Conservation (phyloP, 345 rosid genomes). For the Draba incana region DNA sequence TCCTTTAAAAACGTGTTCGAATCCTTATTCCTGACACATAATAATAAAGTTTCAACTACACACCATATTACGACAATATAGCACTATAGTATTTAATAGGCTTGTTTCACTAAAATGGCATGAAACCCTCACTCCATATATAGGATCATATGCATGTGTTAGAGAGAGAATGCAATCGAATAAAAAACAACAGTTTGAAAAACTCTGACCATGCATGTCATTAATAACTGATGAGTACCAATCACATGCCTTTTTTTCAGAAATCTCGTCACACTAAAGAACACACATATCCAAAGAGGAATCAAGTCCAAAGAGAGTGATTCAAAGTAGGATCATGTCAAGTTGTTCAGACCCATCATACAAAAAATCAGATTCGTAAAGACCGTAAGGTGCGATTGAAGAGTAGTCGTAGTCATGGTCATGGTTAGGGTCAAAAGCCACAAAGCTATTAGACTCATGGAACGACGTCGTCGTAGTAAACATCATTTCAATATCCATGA, state of each 20-base stretch:
- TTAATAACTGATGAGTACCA: background rate
- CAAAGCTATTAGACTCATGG: constrained; percentile 1
- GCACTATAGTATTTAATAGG: constrained; percentile 1
- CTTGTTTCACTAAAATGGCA: constrained; percentile 16
- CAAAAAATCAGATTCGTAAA: constrained; percentile 12
- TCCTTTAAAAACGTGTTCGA: too few relatives aligned
- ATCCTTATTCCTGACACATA: background rate
- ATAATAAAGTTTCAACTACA: constrained; percentile 14
- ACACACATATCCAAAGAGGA: background rate
- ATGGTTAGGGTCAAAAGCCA: constrained; percentile 14
- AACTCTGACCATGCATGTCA: constrained; percentile 36
- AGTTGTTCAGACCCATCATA: constrained; percentile 25
- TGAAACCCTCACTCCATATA: constrained; percentile 7
- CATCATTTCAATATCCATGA: constrained; percentile 34
- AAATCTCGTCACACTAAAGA: constrained; percentile 21
- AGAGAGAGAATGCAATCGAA: background rate
- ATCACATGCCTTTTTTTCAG: background rate
- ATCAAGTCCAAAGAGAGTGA: background rate
- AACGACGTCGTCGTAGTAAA: constrained; percentile 3
- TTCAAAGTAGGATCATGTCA: constrained; percentile 23
- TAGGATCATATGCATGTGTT: constrained; percentile 8
- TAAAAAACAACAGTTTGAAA: constrained; percentile 1
- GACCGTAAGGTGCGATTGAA: background rate
- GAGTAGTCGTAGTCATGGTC: background rate
- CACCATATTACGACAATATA: background rate